Evolutionary conservation across 169 alveolate genomes (phyloP).

Genomic region (Plasmodium gaboni): DNA sequence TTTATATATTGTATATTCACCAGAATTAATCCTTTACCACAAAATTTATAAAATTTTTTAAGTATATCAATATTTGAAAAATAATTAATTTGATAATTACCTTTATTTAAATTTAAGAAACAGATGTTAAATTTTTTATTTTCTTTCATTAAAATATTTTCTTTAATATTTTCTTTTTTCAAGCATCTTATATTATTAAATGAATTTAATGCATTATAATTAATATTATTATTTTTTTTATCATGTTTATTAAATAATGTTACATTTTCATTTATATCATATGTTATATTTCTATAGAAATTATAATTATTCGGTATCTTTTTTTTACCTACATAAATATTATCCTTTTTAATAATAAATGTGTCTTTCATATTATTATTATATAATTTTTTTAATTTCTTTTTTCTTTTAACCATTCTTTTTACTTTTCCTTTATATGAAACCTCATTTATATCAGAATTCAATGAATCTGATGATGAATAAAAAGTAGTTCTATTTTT

Average conservation of each 20-base stretch:
- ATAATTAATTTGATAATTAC: slow-evolving; percentile 46
- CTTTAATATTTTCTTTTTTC: slow-evolving; percentile 24
- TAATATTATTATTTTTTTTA: not conserved
- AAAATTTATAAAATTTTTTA: slow-evolving; percentile 49
- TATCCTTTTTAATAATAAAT: too few species aligned
- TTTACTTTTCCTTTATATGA: not conserved
- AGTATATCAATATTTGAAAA: slow-evolving; percentile 41
- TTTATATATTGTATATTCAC: slow-evolving; percentile 59
- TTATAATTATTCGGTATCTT: not conserved
- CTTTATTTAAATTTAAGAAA: slow-evolving; percentile 31
- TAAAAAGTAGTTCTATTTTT: not conserved
- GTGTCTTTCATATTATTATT: not conserved
- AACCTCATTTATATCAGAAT: not conserved
- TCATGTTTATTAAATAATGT: not conserved
- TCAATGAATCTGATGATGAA: not conserved
- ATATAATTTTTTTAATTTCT: too few species aligned
- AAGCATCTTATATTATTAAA: not conserved
- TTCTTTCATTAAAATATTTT: slow-evolving; percentile 9
- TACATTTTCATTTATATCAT: not conserved
- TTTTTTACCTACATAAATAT: not conserved
- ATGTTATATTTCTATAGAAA: not conserved
- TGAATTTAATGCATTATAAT: too few species aligned
- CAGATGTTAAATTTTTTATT: slow-evolving; percentile 57
- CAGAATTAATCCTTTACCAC: slow-evolving; percentile 66
- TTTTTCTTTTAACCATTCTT: not conserved